Evolutionary conservation across 768 basidiomycete genomes (phyloP).

Genomic region (Mycena chlorophos): DNA sequence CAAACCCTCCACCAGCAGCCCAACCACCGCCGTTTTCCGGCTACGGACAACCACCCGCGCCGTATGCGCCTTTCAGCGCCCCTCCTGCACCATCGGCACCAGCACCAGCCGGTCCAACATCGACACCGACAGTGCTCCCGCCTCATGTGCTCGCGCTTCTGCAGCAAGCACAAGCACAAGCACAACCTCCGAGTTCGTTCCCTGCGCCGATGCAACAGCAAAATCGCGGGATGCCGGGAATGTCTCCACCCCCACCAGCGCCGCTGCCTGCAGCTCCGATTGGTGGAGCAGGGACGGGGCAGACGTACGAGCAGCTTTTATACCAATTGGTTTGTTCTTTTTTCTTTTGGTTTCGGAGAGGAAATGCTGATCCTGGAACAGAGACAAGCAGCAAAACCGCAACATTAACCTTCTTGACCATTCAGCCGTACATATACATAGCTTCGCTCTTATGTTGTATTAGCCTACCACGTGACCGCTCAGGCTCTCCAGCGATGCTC

Average conservation of each 20-base stretch:
- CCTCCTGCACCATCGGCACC: constrained; percentile 32
- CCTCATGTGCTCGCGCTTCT: constrained; percentile 71
- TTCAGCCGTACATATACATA: background rate
- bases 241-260: constrained; percentile 30
- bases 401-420: background rate
- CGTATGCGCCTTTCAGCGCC: constrained; percentile 22
- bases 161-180: constrained; percentile 33
- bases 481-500: constrained; percentile 49
- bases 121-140: constrained; percentile 56
- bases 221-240: constrained; percentile 36
- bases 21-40: too few relatives aligned
- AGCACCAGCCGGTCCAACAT: constrained; percentile 38
- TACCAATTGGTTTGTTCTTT: constrained; percentile 12
- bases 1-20: constrained; percentile 25
- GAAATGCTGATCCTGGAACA: background rate
- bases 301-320: constrained; percentile 20
- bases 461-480: background rate
- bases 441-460: background rate
- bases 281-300: constrained; percentile 8
- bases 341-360: background rate
- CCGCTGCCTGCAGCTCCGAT: constrained; percentile 12
- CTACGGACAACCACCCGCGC: constrained; percentile 25
- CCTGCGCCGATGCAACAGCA: constrained; percentile 32
- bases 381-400: constrained; percentile 4
- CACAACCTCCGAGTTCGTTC: constrained; percentile 28